phyloP scores from a whole-genome alignment of 2,329 filamentous ascomycete species.

The Ambrosiella beaveri region DNA sequence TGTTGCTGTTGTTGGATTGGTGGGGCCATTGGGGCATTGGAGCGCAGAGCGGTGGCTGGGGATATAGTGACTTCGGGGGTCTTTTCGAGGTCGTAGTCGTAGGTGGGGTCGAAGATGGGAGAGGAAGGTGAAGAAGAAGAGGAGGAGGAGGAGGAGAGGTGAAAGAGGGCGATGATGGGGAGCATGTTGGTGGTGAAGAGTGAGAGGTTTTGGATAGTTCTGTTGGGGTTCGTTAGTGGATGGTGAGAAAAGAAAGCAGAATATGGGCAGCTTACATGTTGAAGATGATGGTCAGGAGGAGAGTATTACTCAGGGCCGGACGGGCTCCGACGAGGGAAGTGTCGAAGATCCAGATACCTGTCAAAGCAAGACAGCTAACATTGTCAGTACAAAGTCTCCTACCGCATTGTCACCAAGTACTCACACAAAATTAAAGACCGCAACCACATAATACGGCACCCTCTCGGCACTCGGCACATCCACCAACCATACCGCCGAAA shows the following conservation, averaged over 20 bases:
- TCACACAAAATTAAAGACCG: not conserved
- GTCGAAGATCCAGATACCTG: slow-evolving; percentile 21
- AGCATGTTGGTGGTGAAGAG: slow-evolving; percentile 23
- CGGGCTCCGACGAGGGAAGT: slow-evolving; percentile 18
- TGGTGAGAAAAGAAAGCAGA: not conserved
- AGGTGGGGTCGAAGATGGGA: not conserved
- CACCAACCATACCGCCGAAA: not conserved
- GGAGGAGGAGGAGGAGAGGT: not conserved
- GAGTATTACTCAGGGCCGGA: slow-evolving; percentile 18
- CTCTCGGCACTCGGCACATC: not conserved
- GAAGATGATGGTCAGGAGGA: slow-evolving; percentile 20
- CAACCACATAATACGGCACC: not conserved
- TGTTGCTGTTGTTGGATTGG: not conserved
- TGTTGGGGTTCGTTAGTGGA: slow-evolving; percentile 7
- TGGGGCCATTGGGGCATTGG: not conserved
- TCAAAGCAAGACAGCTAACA: slow-evolving; percentile 18
- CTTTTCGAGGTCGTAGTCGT: not conserved
- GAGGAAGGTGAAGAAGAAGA: not conserved
- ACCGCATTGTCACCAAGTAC: not conserved
- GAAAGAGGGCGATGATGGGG: slow-evolving; percentile 20
- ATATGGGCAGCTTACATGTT: slow-evolving; percentile 17
- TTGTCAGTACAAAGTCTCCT: not conserved
- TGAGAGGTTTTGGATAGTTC: slow-evolving; percentile 23
- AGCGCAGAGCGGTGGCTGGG: not conserved
- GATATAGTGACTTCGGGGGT: not conserved